A percentile compares a stretch with the other conserved stretches of the same genome.
Conservation (phyloP, 192 early-diverging fungal genomes). For the Phlyctochytrium bullatum region DNA sequence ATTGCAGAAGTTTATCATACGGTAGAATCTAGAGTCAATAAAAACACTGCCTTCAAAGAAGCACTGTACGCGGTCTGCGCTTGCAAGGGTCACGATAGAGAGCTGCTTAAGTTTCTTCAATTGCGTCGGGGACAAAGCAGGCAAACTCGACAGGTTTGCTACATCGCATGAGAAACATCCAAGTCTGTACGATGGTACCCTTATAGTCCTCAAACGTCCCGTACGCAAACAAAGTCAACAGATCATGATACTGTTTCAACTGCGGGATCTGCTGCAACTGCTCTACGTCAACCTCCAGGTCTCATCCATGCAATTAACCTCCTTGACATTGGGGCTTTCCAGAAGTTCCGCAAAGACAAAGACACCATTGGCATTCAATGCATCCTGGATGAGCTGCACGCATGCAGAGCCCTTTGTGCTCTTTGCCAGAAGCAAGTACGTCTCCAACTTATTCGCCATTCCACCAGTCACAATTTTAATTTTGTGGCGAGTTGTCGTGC, state of each 20-base stretch:
- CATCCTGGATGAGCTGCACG: slow-evolving; percentile 71
- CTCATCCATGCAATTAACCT: slow-evolving; percentile 46
- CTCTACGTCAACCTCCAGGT: not conserved
- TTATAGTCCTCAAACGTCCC: slow-evolving; percentile 77
- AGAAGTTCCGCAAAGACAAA: slow-evolving; percentile 78
- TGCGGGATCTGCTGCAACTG: slow-evolving; percentile 43
- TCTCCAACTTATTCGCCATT: too few relatives aligned
- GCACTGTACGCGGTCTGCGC: slow-evolving; percentile 46
- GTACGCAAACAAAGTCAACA: slow-evolving; percentile 77
- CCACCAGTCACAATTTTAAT: too few relatives aligned
- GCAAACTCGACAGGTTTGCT: slow-evolving; percentile 30
- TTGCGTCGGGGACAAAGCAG: slow-evolving; percentile 27
- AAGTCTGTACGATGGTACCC: slow-evolving; percentile 36
- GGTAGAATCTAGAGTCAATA: slow-evolving; percentile 56
- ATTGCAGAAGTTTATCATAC: slow-evolving; percentile 61
- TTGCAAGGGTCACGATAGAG: slow-evolving; percentile 74
- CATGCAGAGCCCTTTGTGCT: slow-evolving; percentile 73
- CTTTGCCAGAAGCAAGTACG: slow-evolving; percentile 72
- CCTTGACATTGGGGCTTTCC: slow-evolving; percentile 64
- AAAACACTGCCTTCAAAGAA: not conserved
- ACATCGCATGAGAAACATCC: not conserved
- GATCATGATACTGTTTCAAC: slow-evolving; percentile 43
- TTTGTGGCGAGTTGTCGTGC: too few relatives aligned
- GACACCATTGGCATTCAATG: slow-evolving; percentile 64
- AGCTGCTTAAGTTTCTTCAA: slow-evolving; percentile 61